Evolutionary conservation across 2,329 filamentous ascomycete species (phyloP).

Genomic region (Uncinocarpus reesii): DNA sequence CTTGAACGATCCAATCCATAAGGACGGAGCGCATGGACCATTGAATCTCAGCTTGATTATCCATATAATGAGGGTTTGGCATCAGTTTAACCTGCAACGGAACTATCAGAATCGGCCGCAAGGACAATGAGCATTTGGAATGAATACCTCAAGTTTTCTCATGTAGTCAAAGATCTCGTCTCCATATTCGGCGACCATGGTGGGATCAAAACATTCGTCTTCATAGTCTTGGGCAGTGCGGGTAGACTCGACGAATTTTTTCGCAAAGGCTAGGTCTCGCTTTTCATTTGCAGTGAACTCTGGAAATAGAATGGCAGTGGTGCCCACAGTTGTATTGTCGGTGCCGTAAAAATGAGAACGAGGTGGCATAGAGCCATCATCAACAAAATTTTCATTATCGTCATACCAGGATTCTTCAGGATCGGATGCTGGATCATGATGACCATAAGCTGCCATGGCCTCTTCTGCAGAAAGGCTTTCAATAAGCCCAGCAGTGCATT

Average conservation of each 20-base stretch:
- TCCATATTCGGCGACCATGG: constrained; percentile 94
- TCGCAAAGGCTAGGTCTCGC: constrained; percentile 62
- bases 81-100: constrained; percentile 58
- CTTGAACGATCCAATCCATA: constrained; percentile 97
- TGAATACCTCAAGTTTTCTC: constrained; percentile 67
- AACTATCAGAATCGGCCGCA: background rate
- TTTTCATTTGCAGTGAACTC: constrained; percentile 57
- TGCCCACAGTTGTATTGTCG: constrained; percentile 59
- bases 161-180: constrained; percentile 95
- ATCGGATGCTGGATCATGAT: background rate
- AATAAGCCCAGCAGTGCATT: background rate
- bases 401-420: constrained; percentile 59
- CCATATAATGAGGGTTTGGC: constrained; percentile 91
- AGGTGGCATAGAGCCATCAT: constrained; percentile 63
- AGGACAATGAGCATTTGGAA: background rate
- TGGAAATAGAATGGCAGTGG: constrained; percentile 60
- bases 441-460: background rate
- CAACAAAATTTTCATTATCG: constrained; percentile 63
- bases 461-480: background rate
- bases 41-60: constrained; percentile 89
- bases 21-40: constrained; percentile 98
- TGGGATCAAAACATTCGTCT: constrained; percentile 85
- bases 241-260: constrained; percentile 54
- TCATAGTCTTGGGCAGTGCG: constrained; percentile 60
- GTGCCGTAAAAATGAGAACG: constrained; percentile 61